phyloP scores from a whole-genome alignment of 305 asterid species.

The Solanum chacoense region DNA sequence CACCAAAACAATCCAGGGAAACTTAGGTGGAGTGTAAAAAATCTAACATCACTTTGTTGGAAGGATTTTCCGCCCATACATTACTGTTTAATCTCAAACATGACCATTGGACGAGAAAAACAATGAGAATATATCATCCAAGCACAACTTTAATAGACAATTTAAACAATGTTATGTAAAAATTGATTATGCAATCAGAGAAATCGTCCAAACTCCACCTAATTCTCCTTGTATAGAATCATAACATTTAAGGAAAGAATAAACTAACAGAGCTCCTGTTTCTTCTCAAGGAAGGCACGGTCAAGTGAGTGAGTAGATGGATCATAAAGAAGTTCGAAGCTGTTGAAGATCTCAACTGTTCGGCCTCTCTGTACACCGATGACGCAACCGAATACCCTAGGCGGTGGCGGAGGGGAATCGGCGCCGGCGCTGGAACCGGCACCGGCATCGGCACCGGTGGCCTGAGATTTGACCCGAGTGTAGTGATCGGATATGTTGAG shows the following conservation, averaged over 20 bases:
- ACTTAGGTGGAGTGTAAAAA: not conserved
- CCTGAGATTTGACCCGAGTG: slow-evolving; percentile 78
- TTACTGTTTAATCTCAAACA: not conserved
- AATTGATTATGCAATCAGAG: not conserved
- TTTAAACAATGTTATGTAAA: not conserved
- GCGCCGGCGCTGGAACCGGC: not conserved
- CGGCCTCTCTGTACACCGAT: slow-evolving; percentile 94
- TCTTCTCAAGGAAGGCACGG: slow-evolving; percentile 78
- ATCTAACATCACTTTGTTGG: not conserved
- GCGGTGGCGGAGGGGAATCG: slow-evolving; percentile 9
- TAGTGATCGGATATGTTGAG: slow-evolving; percentile 91
- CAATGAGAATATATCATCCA: not conserved
- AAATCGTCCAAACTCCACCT: not conserved
- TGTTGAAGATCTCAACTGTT: slow-evolving; percentile 92
- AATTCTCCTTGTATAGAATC: not conserved
- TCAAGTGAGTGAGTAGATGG: slow-evolving; percentile 50
- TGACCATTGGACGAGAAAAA: not conserved
- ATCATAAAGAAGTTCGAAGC: slow-evolving; percentile 85
- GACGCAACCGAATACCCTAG: slow-evolving; percentile 86
- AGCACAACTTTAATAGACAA: not conserved
- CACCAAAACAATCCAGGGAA: not conserved
- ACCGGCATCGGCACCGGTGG: slow-evolving; percentile 6
- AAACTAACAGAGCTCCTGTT: slow-evolving; percentile 77
- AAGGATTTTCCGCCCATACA: not conserved
- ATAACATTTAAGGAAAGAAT: not conserved